Conservation (phyloP, 2,329 filamentous ascomycete genomes). For the Monosporascus sp. region DNA sequence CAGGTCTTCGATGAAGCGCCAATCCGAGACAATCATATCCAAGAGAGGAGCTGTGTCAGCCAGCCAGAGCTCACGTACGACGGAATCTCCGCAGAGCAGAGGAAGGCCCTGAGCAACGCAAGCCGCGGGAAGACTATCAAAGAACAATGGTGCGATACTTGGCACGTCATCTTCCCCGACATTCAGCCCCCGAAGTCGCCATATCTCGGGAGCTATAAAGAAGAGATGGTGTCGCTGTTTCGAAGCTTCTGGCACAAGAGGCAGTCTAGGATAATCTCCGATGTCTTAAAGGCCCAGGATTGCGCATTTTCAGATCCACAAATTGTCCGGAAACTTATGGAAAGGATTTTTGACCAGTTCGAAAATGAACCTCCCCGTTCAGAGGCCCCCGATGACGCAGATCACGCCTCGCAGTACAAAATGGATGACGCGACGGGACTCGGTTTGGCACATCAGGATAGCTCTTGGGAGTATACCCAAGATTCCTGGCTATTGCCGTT, state of each 20-base stretch:
- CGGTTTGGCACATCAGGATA: no score
- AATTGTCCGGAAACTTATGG: no score
- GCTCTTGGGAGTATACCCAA: no score
- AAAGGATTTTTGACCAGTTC: no score
- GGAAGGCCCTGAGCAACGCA: conserved; percentile 8
- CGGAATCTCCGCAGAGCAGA: conserved; percentile 14
- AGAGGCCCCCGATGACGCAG: no score
- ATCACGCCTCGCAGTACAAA: no score
- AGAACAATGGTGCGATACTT: conserved; percentile 19
- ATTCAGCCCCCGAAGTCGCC: conserved; percentile 11
- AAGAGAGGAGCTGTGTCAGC: neutral
- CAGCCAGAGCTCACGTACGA: conserved; percentile 1
- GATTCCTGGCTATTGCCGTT: no score
- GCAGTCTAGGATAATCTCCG: neutral
- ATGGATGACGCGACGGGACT: no score
- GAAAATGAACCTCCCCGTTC: no score
- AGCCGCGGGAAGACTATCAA: conserved; percentile 14
- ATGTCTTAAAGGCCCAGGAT: neutral
- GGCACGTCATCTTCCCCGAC: conserved; percentile 14
- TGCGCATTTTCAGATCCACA: no score
- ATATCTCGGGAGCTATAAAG: conserved; percentile 5
- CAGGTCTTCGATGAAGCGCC: conserved; percentile 8
- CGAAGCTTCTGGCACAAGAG: conserved; percentile 3
- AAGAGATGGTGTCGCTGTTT: conserved; percentile 4
- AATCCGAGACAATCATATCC: conserved; percentile 10